These are phyloP conservation scores for Pilobolus umbonatus DNA, from an alignment of 192 early-diverging fungal genomes.

Conservation along the genomic window DNA sequence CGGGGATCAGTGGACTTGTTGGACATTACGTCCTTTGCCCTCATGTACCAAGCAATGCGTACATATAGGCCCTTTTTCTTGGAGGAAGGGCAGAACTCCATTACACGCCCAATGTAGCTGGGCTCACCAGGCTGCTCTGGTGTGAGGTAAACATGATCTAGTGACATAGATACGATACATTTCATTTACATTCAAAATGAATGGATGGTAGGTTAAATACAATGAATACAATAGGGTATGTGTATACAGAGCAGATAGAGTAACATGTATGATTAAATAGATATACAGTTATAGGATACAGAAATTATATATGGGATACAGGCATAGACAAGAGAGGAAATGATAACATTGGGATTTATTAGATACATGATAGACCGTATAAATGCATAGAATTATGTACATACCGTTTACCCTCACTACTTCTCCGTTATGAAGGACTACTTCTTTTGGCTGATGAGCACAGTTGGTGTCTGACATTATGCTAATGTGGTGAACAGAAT, in stretches of 20 bases:
- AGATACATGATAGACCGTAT: too few relatives aligned
- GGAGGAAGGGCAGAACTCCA: constrained; percentile 64
- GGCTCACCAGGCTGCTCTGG: constrained; percentile 69
- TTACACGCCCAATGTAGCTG: constrained; percentile 74
- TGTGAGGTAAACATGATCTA: constrained; percentile 77
- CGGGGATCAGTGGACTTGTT: constrained; percentile 66
- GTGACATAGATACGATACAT: background rate
- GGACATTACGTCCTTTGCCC: constrained; percentile 69
- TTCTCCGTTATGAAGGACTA: background rate
- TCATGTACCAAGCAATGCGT: constrained; percentile 69
- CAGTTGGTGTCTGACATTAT: background rate
- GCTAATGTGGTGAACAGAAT: background rate
- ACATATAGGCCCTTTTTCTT: constrained; percentile 50
- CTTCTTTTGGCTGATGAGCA: too few relatives aligned
- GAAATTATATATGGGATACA: too few relatives aligned
- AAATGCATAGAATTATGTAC: too few relatives aligned
- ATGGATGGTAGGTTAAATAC: constrained; percentile 4
- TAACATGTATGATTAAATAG: too few relatives aligned
- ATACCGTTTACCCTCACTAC: background rate
- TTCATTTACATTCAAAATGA: constrained; percentile 24
- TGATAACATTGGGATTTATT: too few relatives aligned
- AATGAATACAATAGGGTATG: background rate
- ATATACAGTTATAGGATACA: too few relatives aligned
- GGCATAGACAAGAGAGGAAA: too few relatives aligned
- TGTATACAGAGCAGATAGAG: background rate